Evolutionary conservation across 1,139 yeast species (phyloP).

Genomic region (Kluyveromyces sp.): DNA sequence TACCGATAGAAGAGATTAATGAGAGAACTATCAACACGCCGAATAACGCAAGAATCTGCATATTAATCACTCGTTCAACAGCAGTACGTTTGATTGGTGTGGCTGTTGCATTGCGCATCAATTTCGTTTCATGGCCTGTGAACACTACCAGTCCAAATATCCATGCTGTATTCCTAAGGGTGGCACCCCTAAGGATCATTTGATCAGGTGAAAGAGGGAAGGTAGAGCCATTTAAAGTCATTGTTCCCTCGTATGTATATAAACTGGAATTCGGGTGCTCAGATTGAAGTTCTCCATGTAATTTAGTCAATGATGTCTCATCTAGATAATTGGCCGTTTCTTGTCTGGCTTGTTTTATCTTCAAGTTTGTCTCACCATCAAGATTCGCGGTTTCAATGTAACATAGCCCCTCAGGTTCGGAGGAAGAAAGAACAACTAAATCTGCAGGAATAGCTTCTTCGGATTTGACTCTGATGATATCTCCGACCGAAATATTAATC

Average conservation of each 20-base stretch:
- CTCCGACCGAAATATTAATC: slow-evolving; percentile 89
- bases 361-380: slow-evolving; percentile 96
- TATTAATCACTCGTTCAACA: slow-evolving; percentile 88
- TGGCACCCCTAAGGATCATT: slow-evolving; percentile 87
- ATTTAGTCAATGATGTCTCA: slow-evolving; percentile 50
- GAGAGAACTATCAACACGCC: slow-evolving; percentile 69
- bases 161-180: slow-evolving; percentile 91
- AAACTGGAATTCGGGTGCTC: slow-evolving; percentile 94
- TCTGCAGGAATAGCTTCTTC: slow-evolving; percentile 97
- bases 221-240: slow-evolving; percentile 51
- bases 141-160: slow-evolving; percentile 88
- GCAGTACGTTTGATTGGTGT: slow-evolving; percentile 96
- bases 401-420: slow-evolving; percentile 97
- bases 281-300: slow-evolving; percentile 57
- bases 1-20: slow-evolving; percentile 78
- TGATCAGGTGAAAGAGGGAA: slow-evolving; percentile 86
- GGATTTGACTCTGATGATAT: slow-evolving; percentile 72
- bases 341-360: slow-evolving; percentile 78
- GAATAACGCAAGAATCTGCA: slow-evolving; percentile 85
- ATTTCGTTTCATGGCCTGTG: slow-evolving; percentile 96
- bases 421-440: slow-evolving; percentile 71
- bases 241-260: slow-evolving; percentile 90
- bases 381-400: slow-evolving; percentile 95
- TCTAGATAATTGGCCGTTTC: slow-evolving; percentile 74
- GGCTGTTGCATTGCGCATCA: slow-evolving; percentile 98